Conservation (phyloP, 768 basidiomycete species). For the Myochromella boudieri region DNA sequence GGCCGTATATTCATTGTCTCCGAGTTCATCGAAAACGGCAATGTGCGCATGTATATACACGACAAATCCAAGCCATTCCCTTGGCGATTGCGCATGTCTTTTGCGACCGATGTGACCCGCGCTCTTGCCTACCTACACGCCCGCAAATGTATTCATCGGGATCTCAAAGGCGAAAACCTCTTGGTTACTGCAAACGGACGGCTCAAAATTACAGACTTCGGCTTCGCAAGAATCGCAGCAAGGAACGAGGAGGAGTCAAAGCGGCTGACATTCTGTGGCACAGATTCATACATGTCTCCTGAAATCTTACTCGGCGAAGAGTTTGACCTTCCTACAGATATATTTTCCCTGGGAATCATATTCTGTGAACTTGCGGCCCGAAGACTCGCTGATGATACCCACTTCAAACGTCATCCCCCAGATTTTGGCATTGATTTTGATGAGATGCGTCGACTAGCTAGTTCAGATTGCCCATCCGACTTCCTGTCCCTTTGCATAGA, state of each 20-base stretch:
- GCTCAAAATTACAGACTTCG: constrained; percentile 98
- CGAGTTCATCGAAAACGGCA: constrained; percentile 92
- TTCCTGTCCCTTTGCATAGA: constrained; percentile 79
- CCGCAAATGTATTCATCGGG: constrained; percentile 83
- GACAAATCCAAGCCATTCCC: constrained; percentile 83
- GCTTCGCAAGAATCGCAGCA: constrained; percentile 93
- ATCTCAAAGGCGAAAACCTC: constrained; percentile 97
- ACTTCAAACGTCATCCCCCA: constrained; percentile 78
- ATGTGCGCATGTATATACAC: constrained; percentile 88
- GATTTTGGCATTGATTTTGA: constrained; percentile 72
- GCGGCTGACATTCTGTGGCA: constrained; percentile 85
- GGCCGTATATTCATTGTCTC: constrained; percentile 92
- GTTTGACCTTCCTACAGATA: constrained; percentile 92
- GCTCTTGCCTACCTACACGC: constrained; percentile 98
- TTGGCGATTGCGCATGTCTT: constrained; percentile 91
- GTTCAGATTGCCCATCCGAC: constrained; percentile 72
- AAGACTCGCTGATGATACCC: constrained; percentile 78
- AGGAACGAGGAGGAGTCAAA: constrained; percentile 88
- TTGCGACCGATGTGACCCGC: constrained; percentile 91
- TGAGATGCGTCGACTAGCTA: constrained; percentile 70
- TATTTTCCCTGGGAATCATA: constrained; percentile 91
- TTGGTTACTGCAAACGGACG: constrained; percentile 93
- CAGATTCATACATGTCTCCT: constrained; percentile 95
- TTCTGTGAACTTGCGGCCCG: constrained; percentile 90
- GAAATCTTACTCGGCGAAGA: constrained; percentile 91